Base-by-base conservation (phyloP, 148 eudicot genomes). In the Spergularia bocconei region DNA sequence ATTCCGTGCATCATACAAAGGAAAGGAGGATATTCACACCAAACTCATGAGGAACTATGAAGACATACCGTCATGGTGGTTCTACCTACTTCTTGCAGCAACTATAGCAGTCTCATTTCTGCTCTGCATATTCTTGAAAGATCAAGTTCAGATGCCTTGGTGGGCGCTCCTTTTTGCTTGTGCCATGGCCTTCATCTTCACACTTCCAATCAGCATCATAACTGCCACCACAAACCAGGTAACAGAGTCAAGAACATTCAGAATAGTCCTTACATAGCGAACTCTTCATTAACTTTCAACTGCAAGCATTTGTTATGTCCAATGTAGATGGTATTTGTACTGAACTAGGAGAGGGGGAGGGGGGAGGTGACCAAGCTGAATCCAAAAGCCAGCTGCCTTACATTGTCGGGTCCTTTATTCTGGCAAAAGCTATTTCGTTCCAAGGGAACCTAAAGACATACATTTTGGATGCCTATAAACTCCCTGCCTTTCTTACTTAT, bases 1-100 rank as follows among this genome's bases (percentile, higher is more conserved):
- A 71, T 94, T 74, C 53, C 81, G 86, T 9, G 97, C 95, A 71
- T 94, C 98, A 36, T 81, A 82, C 82, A 86, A 85, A 82, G 91
- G 82, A 51, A 93, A 90, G 75, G 97, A 90, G 51, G 98, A 93
- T 67, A 80, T 93, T 79, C 98, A 93, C 69, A 91, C 98, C 68
- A 88, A 67, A 82, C 79, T 93, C 64, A 93, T 93, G 98, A 87
- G 77, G 77, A 90, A 79, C 51, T 93, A 93, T 77, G 60, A 84
- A 71, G 98, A 93, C 90, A 93, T 93, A 88, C 98, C 98, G 84
- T 84, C 89, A 67, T 91, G 95, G 97, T 93, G 98, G 97, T 93
- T 93, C 67, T 79, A 93, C 52, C 3, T 83, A 41, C 81, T 93
- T 83, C 89, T 93, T 17, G 87, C 58, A 25, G 82, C 86, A 72